Conservation (phyloP, 73 alveolate species). For the Paramecium octaurelia region DNA sequence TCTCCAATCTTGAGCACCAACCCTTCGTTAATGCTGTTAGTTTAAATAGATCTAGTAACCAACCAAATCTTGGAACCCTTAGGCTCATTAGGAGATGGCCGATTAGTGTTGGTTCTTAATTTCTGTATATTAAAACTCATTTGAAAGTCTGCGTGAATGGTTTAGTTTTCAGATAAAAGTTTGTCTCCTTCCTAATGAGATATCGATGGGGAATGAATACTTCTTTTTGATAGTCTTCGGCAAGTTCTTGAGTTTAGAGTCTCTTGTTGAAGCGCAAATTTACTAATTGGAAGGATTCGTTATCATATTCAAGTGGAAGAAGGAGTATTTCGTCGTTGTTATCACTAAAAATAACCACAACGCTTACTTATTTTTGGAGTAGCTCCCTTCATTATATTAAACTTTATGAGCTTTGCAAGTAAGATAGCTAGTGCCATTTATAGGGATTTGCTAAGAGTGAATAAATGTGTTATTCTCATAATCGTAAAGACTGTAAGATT, state of each 20-base stretch:
- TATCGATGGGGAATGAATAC: background rate
- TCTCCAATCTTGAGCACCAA: slow-evolving; percentile 64
- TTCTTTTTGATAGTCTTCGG: background rate
- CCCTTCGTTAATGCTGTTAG: slow-evolving; percentile 56
- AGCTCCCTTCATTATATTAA: background rate
- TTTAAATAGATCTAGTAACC: slow-evolving; percentile 41
- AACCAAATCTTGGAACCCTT: slow-evolving; percentile 38
- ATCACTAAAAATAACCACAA: background rate
- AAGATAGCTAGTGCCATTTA: background rate
- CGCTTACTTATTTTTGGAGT: background rate
- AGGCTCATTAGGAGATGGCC: background rate
- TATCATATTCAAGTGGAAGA: slow-evolving; percentile 7
- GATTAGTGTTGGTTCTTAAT: background rate
- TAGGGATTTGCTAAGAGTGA: background rate
- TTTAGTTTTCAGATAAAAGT: slow-evolving; percentile 7
- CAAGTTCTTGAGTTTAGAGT: background rate
- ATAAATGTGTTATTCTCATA: background rate
- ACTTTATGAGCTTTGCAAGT: slow-evolving; percentile 12
- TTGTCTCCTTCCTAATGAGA: background rate
- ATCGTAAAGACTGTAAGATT: slow-evolving; percentile 5
- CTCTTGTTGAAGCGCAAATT: background rate
- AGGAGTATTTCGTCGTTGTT: background rate
- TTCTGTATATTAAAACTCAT: background rate
- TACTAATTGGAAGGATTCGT: background rate
- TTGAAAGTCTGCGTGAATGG: background rate